phyloP scores from a whole-genome alignment of 2,329 filamentous ascomycete species.

The Beauveria caledonica region DNA sequence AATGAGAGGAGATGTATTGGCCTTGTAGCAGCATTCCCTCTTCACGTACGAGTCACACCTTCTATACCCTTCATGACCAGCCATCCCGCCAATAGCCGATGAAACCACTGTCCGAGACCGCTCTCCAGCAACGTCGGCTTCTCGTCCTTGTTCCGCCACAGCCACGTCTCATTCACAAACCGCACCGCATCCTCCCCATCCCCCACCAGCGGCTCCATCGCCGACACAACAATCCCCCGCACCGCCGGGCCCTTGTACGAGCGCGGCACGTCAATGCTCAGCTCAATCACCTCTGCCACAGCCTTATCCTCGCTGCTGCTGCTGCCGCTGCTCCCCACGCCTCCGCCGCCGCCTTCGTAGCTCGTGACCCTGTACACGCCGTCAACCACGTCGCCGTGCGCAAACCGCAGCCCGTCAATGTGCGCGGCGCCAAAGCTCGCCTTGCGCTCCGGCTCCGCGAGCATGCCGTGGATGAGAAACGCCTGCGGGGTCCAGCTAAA shows the following conservation, averaged over 20 bases:
- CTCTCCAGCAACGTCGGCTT: constrained; percentile 23
- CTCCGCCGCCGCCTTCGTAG: constrained; percentile 10
- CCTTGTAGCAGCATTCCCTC: background rate
- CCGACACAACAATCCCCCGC: constrained; percentile 12
- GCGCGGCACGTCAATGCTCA: constrained; percentile 22
- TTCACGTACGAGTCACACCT: background rate
- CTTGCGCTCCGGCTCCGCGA: constrained; percentile 15
- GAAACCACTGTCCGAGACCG: constrained; percentile 22
- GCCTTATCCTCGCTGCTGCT: constrained; percentile 21
- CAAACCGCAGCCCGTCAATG: constrained; percentile 19
- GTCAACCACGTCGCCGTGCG: constrained; percentile 22
- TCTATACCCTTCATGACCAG: constrained; percentile 20
- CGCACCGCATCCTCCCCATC: constrained; percentile 16
- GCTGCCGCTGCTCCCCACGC: background rate
- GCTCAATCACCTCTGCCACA: constrained; percentile 16
- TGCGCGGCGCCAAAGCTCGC: constrained; percentile 19
- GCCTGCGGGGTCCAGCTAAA: constrained; percentile 27
- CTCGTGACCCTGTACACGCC: constrained; percentile 24
- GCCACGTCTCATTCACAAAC: constrained; percentile 32
- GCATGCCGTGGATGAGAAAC: constrained; percentile 19
- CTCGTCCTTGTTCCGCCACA: constrained; percentile 25
- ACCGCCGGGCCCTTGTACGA: constrained; percentile 13
- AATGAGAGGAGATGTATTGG: background rate
- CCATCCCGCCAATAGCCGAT: constrained; percentile 22
- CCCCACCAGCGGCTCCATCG: background rate